Base-by-base conservation (phyloP, 306 rosid species). In the Vigna hirtella region DNA sequence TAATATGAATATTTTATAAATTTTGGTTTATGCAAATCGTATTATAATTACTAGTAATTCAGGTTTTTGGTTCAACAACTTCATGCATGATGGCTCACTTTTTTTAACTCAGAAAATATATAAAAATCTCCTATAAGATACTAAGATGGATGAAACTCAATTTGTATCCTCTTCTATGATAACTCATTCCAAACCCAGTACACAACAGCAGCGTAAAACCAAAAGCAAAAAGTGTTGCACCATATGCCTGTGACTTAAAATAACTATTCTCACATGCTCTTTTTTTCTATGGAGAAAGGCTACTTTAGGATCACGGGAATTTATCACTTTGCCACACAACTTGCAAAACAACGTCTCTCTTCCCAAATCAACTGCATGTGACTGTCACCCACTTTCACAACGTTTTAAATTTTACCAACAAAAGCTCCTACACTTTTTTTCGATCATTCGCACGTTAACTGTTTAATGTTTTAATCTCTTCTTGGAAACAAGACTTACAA, bases 251-350 rank as follows among this genome's bases (percentile, higher is more conserved):
- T 62, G 67, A 62, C 68, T 32, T 62, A 32, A 62, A 32, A n/a
- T 63, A 75, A 75, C n/a, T 75, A 75, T 3, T 48, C 2, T 75
- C 72, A 75, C 73, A 76, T 77, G 45, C 9, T 11, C 4, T 28
- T 52, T 52, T 66, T 26, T 24, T 66, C 26, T 28, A 24, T 22
- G 55, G 26, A 49, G 6, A 36, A 66, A 48, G 20, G 30, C 20
- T 15, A 30, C 43, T 73, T 15, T 36, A 76, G 0, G 22, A 30
- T 66, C 84, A 81, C 81, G 77, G 11, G 67, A 61, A 68, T 66
- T 81, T 48, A 66, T 81, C 66, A 66, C 32, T 36, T 16, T 36
- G 5, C 6, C 58, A 2, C 64, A 57, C 55, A 73, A 56, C 34
- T 73, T 53, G 52, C 75, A 66, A 73, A 53, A 28, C 40, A 38